Percentiles rank a stretch among this genome's conserved stretches.
phyloP scores from a whole-genome alignment of 179 eudicot genomes.

The Actinidia polygama region DNA sequence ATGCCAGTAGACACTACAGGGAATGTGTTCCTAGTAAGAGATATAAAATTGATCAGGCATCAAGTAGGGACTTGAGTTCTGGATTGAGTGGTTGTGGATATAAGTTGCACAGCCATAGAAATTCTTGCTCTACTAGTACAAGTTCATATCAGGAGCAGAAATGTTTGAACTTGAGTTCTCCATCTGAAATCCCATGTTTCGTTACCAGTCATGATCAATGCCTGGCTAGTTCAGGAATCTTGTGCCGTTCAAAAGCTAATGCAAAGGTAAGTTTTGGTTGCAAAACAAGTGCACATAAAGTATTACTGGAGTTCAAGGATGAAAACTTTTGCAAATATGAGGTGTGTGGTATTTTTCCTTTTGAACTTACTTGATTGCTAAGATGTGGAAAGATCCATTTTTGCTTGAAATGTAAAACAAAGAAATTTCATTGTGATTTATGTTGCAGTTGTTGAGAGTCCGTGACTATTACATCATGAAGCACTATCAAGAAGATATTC shows the following conservation, averaged over 20 bases:
- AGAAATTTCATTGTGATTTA: slow-evolving; percentile 24
- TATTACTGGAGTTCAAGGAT: slow-evolving; percentile 71
- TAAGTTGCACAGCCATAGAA: slow-evolving; percentile 22
- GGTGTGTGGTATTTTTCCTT: slow-evolving; percentile 42
- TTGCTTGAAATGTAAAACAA: slow-evolving; percentile 8
- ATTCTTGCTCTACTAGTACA: slow-evolving; percentile 23
- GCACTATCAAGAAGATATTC: slow-evolving; percentile 58
- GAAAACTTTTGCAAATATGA: slow-evolving; percentile 59
- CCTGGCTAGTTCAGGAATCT: slow-evolving; percentile 33
- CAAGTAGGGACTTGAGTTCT: slow-evolving; percentile 10
- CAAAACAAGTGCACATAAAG: slow-evolving; percentile 38
- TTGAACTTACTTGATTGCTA: neutral
- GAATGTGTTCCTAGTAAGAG: slow-evolving; percentile 51
- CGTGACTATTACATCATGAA: slow-evolving; percentile 66
- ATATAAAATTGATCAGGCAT: slow-evolving; percentile 47
- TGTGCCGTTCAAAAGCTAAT: slow-evolving; percentile 37
- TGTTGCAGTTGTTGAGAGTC: slow-evolving; percentile 64
- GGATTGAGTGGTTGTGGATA: slow-evolving; percentile 26
- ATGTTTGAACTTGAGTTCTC: slow-evolving; percentile 27
- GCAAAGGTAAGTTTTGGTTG: slow-evolving; percentile 21
- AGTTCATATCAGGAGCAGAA: slow-evolving; percentile 32
- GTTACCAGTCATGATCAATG: slow-evolving; percentile 32
- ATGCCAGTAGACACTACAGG: slow-evolving; percentile 15
- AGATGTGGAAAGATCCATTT: neutral
- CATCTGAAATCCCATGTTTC: slow-evolving; percentile 52